phyloP scores from a whole-genome alignment of 139 green algal species.

The Chlorella vulgaris region DNA sequence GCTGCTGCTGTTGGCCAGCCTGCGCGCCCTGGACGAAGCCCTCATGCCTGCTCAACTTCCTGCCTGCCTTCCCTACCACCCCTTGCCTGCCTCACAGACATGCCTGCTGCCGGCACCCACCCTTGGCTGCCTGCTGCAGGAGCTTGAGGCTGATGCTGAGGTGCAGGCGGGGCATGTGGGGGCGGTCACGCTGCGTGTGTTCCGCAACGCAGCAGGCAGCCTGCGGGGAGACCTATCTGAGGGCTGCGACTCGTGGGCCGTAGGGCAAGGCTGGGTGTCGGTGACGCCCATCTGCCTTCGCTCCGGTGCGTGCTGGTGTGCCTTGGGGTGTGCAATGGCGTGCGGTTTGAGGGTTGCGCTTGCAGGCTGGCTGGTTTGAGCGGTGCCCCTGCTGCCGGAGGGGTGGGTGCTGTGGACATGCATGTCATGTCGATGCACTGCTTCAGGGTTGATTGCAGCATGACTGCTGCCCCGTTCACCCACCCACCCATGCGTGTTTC shows the following conservation, averaged over 20 bases:
- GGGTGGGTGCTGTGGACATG: background rate
- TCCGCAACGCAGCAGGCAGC: constrained; percentile 27
- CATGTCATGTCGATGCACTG: too few relatives aligned
- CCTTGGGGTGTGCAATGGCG: too few relatives aligned
- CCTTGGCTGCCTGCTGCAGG: too few relatives aligned
- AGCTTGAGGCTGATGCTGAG: constrained; percentile 38
- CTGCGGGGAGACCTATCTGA: constrained; percentile 47
- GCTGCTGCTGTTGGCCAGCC: background rate
- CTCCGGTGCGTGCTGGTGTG: constrained; percentile 27
- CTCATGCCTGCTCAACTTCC: background rate
- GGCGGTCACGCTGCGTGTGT: constrained; percentile 34
- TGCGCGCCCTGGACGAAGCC: too few relatives aligned
- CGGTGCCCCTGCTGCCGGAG: background rate
- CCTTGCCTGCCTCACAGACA: background rate
- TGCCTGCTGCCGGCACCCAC: background rate
- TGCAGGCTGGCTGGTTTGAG: background rate
- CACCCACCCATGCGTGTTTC: background rate
- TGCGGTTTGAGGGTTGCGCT: too few relatives aligned
- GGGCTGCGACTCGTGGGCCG: constrained; percentile 67
- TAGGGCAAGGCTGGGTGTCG: constrained; percentile 64
- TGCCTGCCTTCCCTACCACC: background rate
- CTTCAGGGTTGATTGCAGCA: too few relatives aligned
- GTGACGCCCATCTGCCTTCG: constrained; percentile 64
- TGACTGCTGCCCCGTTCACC: too few relatives aligned
- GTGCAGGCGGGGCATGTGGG: constrained; percentile 14